Conservation (phyloP, 805 yeast genomes). For the Kluyveromyces lactis region DNA sequence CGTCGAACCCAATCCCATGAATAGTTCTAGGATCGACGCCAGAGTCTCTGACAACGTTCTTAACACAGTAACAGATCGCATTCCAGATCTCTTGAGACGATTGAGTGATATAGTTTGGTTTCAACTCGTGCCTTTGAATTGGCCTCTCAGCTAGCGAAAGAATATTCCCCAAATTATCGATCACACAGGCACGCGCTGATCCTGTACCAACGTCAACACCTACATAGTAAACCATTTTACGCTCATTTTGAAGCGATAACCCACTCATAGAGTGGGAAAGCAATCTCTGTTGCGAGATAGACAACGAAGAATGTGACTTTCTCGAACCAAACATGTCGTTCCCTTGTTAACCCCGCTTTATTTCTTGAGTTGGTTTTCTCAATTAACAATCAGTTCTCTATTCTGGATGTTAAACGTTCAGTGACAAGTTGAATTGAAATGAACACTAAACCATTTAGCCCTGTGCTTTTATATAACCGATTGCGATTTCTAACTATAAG, state of each 20-base stretch:
- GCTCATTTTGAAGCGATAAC: conserved; percentile 11
- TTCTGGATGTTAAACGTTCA: too few relatives aligned
- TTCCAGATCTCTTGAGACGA: conserved; percentile 89
- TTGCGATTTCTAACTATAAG: too few relatives aligned
- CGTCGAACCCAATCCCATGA: conserved; percentile 91
- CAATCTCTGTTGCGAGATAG: conserved; percentile 20
- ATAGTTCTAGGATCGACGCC: conserved; percentile 61
- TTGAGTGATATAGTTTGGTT: conserved; percentile 72
- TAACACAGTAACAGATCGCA: conserved; percentile 74
- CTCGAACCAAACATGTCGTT: conserved; percentile 9
- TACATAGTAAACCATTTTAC: conserved; percentile 39
- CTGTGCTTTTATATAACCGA: too few relatives aligned
- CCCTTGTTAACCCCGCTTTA: too few relatives aligned
- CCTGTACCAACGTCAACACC: conserved; percentile 98
- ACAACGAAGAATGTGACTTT: conserved; percentile 17
- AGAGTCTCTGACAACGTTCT: conserved; percentile 63
- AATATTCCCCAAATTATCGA: conserved; percentile 76
- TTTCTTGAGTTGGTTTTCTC: too few relatives aligned
- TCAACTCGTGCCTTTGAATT: conserved; percentile 66
- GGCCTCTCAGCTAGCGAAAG: conserved; percentile 72
- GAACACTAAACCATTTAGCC: too few relatives aligned
- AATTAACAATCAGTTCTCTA: too few relatives aligned
- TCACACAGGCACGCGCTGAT: conserved; percentile 89
- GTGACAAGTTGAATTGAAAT: too few relatives aligned
- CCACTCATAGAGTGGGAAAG: conserved; percentile 16